Base-by-base conservation (phyloP, 2,329 filamentous ascomycete genomes). In the Colletotrichum ledebouriae region DNA sequence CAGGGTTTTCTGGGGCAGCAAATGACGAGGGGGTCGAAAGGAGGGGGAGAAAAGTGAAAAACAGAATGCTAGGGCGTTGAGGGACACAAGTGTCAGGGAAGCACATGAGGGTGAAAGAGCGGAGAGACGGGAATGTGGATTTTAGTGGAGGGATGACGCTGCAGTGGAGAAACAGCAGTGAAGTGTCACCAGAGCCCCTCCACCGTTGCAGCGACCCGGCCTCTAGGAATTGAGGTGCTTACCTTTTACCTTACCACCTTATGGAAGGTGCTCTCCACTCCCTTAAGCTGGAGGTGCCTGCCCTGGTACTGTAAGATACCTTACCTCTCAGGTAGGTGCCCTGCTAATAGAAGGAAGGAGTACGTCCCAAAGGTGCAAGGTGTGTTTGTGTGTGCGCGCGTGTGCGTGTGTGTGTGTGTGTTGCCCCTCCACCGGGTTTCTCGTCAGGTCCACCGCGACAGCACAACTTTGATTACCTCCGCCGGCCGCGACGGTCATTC, bases 81-180 rank as follows among this genome's bases (percentile, higher is more conserved):
- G 46, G 20, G 13, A 53, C 22, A 53, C 22, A 37, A 33, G 50
- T 50, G 11, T 25, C 25, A 33, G 25, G 49, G 33, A 49, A 50
- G 55, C 29, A 46, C 55, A 55, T 59, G 47, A 61, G n/a, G 29
- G 47, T 41, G 60, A 47, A 60, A 50, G 65, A 64, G 65, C 53
- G 53, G 65, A 64, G 53, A 59, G 39, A 15, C 41, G 44, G 44
- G 41, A 63, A 68, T 65, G 61, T 55, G 29, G 55, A 63, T 56
- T 50, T 63, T 63, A 41, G 66, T 69, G 66, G 66, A 66, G 66
- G 66, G 56, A 69, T 69, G 66, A 69, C 66, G 66, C 66, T 47
- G 41, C 12, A n/a, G 66, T 66, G 61, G 61, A 49, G 61, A 49
- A 65, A 46, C 42, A 59, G 42, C 61, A 59, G 66, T 66, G 66